These are phyloP conservation scores for Cadophora sp. DNA, from an alignment of 2,329 filamentous ascomycete genomes.

Conservation along the genomic window DNA sequence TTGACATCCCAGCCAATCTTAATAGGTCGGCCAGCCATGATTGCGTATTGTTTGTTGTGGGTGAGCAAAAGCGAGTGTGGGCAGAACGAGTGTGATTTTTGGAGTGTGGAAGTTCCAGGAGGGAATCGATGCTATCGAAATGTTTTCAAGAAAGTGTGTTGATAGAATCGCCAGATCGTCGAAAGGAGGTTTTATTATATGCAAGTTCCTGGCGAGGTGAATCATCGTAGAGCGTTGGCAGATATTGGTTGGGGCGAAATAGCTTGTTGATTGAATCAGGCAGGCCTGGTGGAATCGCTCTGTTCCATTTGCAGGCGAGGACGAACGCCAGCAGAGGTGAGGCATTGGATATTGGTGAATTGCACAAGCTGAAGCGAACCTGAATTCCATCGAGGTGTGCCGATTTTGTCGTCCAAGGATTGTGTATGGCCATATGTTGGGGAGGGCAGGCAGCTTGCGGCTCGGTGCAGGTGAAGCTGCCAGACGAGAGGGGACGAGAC, in stretches of 20 bases:
- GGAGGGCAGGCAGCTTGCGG: constrained; percentile 16
- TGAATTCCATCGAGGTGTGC: neutral
- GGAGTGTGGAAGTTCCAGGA: neutral
- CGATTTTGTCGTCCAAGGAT: neutral
- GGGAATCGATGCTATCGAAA: neutral
- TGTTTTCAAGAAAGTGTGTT: neutral
- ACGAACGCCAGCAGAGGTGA: neutral
- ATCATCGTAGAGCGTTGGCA: neutral
- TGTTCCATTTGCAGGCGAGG: neutral
- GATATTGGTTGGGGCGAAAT: constrained; percentile 1
- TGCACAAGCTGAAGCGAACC: neutral
- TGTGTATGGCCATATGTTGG: neutral
- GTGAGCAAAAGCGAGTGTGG: neutral
- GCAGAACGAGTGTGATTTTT: neutral
- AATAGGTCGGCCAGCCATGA: constrained; percentile 35
- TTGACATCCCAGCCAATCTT: constrained; percentile 40
- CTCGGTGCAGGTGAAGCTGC: constrained; percentile 22
- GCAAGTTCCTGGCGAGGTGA: neutral
- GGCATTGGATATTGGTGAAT: neutral
- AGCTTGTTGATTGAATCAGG: constrained; percentile 1
- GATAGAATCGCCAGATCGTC: neutral
- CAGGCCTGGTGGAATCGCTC: neutral
- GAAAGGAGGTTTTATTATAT: neutral
- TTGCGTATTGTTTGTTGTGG: constrained; percentile 1
- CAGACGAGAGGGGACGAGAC: constrained; percentile 3